A percentile compares a stretch with the other conserved stretches of the same genome.
phyloP scores from a whole-genome alignment of 1,284 basidiomycete genomes.

The Naganishia albida region DNA sequence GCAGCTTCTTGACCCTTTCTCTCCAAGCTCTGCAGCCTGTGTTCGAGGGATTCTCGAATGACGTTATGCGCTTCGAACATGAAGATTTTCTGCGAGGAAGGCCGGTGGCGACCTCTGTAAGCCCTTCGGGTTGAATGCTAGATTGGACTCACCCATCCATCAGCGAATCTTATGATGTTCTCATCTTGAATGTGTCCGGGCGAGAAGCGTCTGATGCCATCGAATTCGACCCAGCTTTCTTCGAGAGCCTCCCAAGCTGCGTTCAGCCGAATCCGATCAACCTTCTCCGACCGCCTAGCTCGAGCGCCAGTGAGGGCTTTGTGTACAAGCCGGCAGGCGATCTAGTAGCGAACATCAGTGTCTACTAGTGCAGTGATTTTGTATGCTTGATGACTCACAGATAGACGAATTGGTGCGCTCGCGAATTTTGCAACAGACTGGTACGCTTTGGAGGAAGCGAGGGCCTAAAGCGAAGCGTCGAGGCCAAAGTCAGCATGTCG shows the following conservation, averaged over 20 bases:
- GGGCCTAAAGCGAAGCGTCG: neutral
- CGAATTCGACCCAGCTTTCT: slow-evolving; percentile 76
- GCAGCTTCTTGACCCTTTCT: neutral
- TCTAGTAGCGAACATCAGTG: slow-evolving; percentile 34
- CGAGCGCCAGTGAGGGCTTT: slow-evolving; percentile 69
- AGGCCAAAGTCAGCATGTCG: slow-evolving; percentile 32
- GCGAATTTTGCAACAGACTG: slow-evolving; percentile 54
- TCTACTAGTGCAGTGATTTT: neutral
- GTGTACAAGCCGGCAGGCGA: slow-evolving; percentile 73
- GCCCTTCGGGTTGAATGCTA: neutral
- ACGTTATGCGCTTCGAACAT: slow-evolving; percentile 51
- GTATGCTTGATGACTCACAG: slow-evolving; percentile 38
- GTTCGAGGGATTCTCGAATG: slow-evolving; percentile 49
- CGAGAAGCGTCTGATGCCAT: slow-evolving; percentile 59
- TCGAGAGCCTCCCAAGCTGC: slow-evolving; percentile 79
- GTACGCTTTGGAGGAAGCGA: slow-evolving; percentile 39
- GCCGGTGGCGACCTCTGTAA: neutral
- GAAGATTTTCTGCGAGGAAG: slow-evolving; percentile 44
- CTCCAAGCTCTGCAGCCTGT: slow-evolving; percentile 36
- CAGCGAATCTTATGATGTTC: slow-evolving; percentile 70
- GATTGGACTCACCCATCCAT: slow-evolving; percentile 66
- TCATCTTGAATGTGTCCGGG: slow-evolving; percentile 57
- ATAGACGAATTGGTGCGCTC: slow-evolving; percentile 69
- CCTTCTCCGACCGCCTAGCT: slow-evolving; percentile 62
- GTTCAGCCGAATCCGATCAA: slow-evolving; percentile 65